Conservation (phyloP, 768 basidiomycete species). For the Xerocomellus amylosporus region DNA sequence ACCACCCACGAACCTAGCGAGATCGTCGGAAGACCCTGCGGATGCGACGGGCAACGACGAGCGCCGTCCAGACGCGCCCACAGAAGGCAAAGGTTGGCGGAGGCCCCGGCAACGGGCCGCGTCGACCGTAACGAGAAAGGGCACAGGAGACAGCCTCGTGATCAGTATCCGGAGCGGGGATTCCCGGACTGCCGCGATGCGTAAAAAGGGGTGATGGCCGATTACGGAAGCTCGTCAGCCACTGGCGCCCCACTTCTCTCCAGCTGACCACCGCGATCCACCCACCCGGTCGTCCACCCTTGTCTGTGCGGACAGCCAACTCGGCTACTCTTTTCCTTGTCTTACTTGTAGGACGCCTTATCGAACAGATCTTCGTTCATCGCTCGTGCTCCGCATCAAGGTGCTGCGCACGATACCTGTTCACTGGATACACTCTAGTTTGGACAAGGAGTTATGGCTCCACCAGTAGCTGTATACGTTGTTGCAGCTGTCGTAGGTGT, state of each 20-base stretch:
- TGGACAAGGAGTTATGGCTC: conserved; percentile 20
- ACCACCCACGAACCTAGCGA: too few relatives aligned
- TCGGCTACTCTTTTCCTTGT: not conserved
- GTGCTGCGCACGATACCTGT: conserved; percentile 15
- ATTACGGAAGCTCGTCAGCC: conserved; percentile 8
- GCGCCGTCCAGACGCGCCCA: too few relatives aligned
- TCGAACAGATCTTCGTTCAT: not conserved
- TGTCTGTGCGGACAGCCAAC: not conserved
- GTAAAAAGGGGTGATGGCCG: conserved; percentile 15
- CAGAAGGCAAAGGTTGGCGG: too few relatives aligned
- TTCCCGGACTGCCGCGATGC: conserved; percentile 1
- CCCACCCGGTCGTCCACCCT: not conserved
- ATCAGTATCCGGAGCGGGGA: conserved; percentile 1
- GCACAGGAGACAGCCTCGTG: too few relatives aligned
- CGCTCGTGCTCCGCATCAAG: not conserved
- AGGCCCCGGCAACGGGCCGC: too few relatives aligned
- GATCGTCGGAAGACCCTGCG: too few relatives aligned
- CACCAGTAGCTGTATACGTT: conserved; percentile 45
- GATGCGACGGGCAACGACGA: too few relatives aligned
- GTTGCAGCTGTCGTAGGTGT: conserved; percentile 48
- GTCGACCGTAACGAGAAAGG: too few relatives aligned
- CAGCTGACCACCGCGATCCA: conserved; percentile 1
- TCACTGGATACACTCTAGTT: conserved; percentile 6
- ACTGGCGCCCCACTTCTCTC: not conserved
- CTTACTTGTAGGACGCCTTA: not conserved